Percentiles rank a stretch among this genome's conserved stretches.
phyloP scores from a whole-genome alignment of 148 eudicot species.

The Silene latifolia region DNA sequence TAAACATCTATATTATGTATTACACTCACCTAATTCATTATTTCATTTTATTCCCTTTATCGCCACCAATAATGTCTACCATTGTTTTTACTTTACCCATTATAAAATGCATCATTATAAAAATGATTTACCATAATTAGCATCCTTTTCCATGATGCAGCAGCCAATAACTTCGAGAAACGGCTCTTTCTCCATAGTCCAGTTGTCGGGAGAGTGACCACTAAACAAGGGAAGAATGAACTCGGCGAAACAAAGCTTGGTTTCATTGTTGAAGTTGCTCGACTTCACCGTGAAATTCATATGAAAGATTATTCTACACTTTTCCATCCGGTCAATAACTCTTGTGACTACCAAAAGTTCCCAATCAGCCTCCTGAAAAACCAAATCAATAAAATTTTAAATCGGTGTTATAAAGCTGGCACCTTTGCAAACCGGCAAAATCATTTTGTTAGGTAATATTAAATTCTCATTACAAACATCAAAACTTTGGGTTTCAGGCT shows the following conservation, averaged over 20 bases:
- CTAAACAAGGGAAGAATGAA: not conserved
- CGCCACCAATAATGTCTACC: too few species aligned
- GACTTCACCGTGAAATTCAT: not conserved
- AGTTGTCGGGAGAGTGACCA: slow-evolving; percentile 1
- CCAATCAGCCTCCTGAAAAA: not conserved
- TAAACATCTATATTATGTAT: too few species aligned
- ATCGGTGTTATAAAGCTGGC: not conserved
- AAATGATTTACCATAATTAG: not conserved
- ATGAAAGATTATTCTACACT: not conserved
- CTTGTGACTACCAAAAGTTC: not conserved
- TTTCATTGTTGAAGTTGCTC: not conserved
- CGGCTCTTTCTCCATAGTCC: not conserved
- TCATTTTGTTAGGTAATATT: not conserved
- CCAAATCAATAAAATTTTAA: not conserved
- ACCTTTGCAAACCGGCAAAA: not conserved
- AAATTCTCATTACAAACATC: too few species aligned
- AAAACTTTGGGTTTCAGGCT: too few species aligned
- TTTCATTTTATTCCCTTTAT: too few species aligned
- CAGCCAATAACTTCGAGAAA: not conserved
- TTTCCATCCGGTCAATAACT: not conserved
- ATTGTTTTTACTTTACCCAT: too few species aligned
- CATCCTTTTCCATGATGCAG: not conserved
- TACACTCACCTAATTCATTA: too few species aligned
- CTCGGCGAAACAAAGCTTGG: not conserved
- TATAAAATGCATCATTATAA: too few species aligned